phyloP scores from a whole-genome alignment of 768 basidiomycete genomes.

The Lyophyllum decastes region DNA sequence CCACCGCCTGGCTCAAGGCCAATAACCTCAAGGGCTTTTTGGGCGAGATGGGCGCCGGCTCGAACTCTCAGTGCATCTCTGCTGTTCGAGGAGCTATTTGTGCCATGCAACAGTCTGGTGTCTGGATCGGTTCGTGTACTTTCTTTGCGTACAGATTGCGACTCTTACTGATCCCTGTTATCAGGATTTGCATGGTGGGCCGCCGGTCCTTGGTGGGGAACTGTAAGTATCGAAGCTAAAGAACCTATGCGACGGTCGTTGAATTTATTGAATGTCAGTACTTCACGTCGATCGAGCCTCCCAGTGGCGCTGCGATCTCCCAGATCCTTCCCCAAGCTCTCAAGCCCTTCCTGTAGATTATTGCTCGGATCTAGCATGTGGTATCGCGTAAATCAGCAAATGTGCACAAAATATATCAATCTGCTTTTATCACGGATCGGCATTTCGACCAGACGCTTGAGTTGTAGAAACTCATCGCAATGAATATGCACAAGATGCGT shows the following conservation, averaged over 20 bases:
- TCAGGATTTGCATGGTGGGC: slow-evolving; percentile 51
- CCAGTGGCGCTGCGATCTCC: slow-evolving; percentile 54
- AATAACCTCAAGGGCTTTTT: slow-evolving; percentile 66
- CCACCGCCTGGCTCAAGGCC: slow-evolving; percentile 59
- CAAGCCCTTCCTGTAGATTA: slow-evolving; percentile 48
- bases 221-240: slow-evolving; percentile 34
- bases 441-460: background rate
- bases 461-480: too few relatives aligned
- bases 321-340: slow-evolving; percentile 58
- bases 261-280: slow-evolving; percentile 35
- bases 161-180: background rate
- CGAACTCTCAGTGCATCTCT: slow-evolving; percentile 42
- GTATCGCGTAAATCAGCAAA: background rate
- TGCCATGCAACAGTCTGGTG: slow-evolving; percentile 57
- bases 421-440: background rate
- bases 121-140: slow-evolving; percentile 50
- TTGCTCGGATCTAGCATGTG: background rate
- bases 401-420: background rate
- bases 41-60: slow-evolving; percentile 61
- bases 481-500: too few relatives aligned
- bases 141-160: background rate
- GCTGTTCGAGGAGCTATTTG: slow-evolving; percentile 59
- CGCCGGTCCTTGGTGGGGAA: slow-evolving; percentile 63
- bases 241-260: background rate
- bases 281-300: slow-evolving; percentile 64